Base-by-base conservation (phyloP, 768 basidiomycete species). In the Boletellus emodensis region DNA sequence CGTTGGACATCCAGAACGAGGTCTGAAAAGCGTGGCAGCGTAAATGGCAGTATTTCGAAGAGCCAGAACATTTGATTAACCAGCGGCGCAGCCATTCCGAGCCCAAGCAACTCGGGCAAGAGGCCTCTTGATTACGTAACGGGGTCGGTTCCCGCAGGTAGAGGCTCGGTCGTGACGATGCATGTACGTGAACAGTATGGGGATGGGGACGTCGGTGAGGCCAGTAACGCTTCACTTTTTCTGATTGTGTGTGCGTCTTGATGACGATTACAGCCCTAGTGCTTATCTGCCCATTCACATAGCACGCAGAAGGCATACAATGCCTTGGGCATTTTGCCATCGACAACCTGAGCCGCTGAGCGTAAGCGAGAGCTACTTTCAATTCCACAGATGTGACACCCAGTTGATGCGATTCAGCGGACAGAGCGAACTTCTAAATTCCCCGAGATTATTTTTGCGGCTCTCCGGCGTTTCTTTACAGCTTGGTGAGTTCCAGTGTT, bases 1-100 rank as follows among this genome's bases (percentile, higher is more conserved):
- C 67, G 49, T 67, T 66, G 65, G 55, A 59, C 57, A 47, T 53
- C 57, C 48, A 50, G 53, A 65, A 52, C 54, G 59, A 61, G 65
- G 63, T 61, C 54, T 57, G 53, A 58, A 48, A 57, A 52, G 47
- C 54, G 50, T 67, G 61, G 55, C 39, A 50, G 49, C 38, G 53
- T 47, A 55, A 51, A 53, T 55, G 51, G 32, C 40, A 49, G 48
- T 53, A 58, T 52, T 51, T 52, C 60, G 33, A 49, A 46, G 52
- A 46, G 48, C 22, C 37, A 46, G 52, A 51, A 49, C 17, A 30
- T 30, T 11, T 30, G 42, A 42, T 42, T 46, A 43, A 22, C 50
- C 36, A 55, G 44, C 53, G 44, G 53, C 53, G 52, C 50, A 55
- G 53, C 28, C 22, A 46, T 48, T 41, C 33, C 14, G 59, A 40